Evolutionary conservation across 2,329 filamentous ascomycete genomes (phyloP), one percentile per base, ranked within the genome.

Genomic region (Lachnellula hyalina): DNA sequence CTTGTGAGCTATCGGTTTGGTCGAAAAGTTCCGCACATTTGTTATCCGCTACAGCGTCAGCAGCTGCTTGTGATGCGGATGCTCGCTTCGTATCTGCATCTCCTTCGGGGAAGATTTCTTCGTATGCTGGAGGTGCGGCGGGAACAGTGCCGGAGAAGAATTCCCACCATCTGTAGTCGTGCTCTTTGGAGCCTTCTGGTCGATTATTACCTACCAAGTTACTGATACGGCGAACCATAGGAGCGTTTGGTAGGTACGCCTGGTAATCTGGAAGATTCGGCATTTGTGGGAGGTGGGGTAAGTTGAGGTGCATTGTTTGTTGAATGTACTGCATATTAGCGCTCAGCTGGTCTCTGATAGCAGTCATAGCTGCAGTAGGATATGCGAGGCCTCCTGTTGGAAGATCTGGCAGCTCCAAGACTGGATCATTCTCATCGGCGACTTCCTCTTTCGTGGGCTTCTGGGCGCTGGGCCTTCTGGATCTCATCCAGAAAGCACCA

Each of bases 271-370:
- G 83, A 53, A 89, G 72, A 58, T 46, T 23, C 25, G 83, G 80
- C 73, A 87, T 84, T 38, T 83, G 81, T 15, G 83, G 78, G 34
- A 86, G 71, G 55, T 86, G 86, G 49, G 86, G 85, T 63, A 89
- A 76, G 46, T 67, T 70, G 19, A 65, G 84, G 80, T 69, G 84
- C 77, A 74, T 90, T 79, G 78, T 83, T 67, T 90, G 85, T 66
- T 91, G 84, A 77, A 74, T 89, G 79, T 78, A 82, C 67, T 90
- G 85, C 47, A 92, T 78, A 65, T 91, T 88, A 17, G 85, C 79
- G 25, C 85, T 78, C 19, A 93, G 72, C 55, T 92, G 87, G 52
- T 91, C 87, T 64, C 86, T 84, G 72, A 90, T 81, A 14, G 86
- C 87, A 48, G 83, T 77, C 65, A 90, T 81, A 47, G 86, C 81